Evolutionary conservation across 2,329 filamentous ascomycete genomes (phyloP).

Genomic region (Hansfordia pulvinata): DNA sequence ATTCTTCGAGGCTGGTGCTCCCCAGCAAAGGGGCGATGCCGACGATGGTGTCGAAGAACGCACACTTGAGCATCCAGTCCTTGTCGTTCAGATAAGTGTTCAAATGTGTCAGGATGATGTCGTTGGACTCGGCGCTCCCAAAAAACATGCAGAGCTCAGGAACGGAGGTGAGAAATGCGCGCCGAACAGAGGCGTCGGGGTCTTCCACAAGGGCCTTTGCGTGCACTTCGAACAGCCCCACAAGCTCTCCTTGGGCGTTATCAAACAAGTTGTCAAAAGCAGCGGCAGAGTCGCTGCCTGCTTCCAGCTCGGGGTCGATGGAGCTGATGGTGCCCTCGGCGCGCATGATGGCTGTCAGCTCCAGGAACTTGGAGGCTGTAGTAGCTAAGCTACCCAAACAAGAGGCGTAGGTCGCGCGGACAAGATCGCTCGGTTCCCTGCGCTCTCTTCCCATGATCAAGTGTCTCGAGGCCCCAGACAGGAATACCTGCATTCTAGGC

Average conservation of each 20-base stretch:
- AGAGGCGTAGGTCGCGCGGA: slow-evolving; percentile 84
- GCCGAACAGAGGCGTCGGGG: slow-evolving; percentile 67
- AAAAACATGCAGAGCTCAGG: slow-evolving; percentile 92
- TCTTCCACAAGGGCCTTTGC: slow-evolving; percentile 87
- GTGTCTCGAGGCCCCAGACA: slow-evolving; percentile 26
- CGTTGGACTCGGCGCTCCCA: slow-evolving; percentile 78
- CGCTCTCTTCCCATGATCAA: slow-evolving; percentile 19
- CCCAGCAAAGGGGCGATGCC: slow-evolving; percentile 87
- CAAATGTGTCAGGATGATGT: slow-evolving; percentile 89
- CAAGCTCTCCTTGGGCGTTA: slow-evolving; percentile 67
- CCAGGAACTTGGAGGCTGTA: slow-evolving; percentile 72
- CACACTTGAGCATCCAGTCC: slow-evolving; percentile 93
- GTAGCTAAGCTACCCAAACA: slow-evolving; percentile 81
- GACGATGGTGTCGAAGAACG: slow-evolving; percentile 91
- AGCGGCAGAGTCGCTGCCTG: slow-evolving; percentile 50
- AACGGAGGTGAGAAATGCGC: slow-evolving; percentile 85
- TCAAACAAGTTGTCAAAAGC: slow-evolving; percentile 79
- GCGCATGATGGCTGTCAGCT: slow-evolving; percentile 78
- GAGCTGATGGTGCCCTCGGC: slow-evolving; percentile 71
- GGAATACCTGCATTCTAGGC: slow-evolving; percentile 43
- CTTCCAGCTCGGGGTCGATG: slow-evolving; percentile 67
- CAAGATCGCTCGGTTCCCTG: slow-evolving; percentile 48
- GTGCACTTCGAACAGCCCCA: slow-evolving; percentile 74
- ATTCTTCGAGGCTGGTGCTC: slow-evolving; percentile 80
- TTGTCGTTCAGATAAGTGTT: slow-evolving; percentile 95